Evolutionary conservation across 2,329 filamentous ascomycete species (phyloP).

Genomic region (Arthroderma uncinatum): DNA sequence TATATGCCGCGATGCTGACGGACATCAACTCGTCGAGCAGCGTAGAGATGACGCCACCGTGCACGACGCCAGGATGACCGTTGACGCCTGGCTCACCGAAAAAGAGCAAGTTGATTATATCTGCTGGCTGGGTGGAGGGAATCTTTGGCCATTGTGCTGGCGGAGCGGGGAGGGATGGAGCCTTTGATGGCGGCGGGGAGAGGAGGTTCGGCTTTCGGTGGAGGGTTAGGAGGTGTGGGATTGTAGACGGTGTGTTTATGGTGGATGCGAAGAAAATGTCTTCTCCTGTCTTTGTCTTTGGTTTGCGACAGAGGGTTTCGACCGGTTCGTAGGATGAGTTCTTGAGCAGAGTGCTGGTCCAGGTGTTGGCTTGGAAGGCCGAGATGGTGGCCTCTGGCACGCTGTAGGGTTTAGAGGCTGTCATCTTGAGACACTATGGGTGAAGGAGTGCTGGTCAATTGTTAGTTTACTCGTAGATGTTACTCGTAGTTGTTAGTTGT

Average conservation of each 20-base stretch:
- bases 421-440: background rate
- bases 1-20: constrained; percentile 26
- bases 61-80: constrained; percentile 30
- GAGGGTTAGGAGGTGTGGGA: constrained; percentile 33
- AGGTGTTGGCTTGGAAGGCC: constrained; percentile 20
- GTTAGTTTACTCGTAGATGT: too few species aligned
- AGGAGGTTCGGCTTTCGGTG: constrained; percentile 18
- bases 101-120: constrained; percentile 29
- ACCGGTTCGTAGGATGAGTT: constrained; percentile 29
- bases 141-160: constrained; percentile 16
- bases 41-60: constrained; percentile 33
- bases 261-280: constrained; percentile 35
- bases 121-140: constrained; percentile 18
- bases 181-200: constrained; percentile 14
- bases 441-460: too few species aligned
- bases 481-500: too few species aligned
- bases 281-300: constrained; percentile 33
- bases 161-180: constrained; percentile 17
- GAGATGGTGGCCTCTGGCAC: constrained; percentile 13
- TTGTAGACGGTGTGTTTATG: constrained; percentile 29
- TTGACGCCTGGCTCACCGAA: constrained; percentile 28
- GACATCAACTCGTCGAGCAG: constrained; percentile 38
- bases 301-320: constrained; percentile 29
- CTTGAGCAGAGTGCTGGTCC: constrained; percentile 25
- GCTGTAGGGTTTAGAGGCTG: background rate